phyloP scores from a whole-genome alignment of 1,139 yeast species.

The Saccharomyces hybrid region DNA sequence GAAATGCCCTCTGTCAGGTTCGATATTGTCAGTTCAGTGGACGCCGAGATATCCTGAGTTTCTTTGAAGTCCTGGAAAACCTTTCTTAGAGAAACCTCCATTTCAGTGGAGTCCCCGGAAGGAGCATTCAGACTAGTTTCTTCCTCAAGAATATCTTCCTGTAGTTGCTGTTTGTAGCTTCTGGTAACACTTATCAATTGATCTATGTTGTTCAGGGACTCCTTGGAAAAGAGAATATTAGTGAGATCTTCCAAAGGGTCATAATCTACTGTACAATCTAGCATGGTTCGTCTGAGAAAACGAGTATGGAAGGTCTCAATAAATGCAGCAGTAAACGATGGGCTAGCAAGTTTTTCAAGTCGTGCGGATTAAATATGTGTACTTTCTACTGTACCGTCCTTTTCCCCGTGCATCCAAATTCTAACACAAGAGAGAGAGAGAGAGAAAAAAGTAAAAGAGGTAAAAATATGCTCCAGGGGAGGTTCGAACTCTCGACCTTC shows the following conservation, averaged over 20 bases:
- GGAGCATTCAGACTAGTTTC: no score
- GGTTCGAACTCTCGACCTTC: conserved; percentile 47
- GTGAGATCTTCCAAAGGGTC: conserved; percentile 38
- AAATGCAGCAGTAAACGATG: no score
- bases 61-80: conserved; percentile 36
- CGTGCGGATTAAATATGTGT: no score
- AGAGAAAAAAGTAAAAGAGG: no score
- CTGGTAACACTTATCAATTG: conserved; percentile 37
- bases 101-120: no score
- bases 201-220: conserved; percentile 43
- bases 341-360: no score
- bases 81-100: conserved; percentile 14
- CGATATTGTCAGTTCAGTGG: conserved; percentile 59
- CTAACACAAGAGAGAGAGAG: no score
- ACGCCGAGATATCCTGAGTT: conserved; percentile 44
- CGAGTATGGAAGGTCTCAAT: neutral
- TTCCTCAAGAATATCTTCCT: conserved; percentile 26
- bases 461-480: conserved; percentile 48
- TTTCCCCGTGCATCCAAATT: no score
- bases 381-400: no score
- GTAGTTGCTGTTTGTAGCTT: conserved; percentile 41
- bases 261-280: conserved; percentile 28
- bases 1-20: conserved; percentile 73
- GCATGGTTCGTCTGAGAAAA: conserved; percentile 8
- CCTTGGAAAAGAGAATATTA: conserved; percentile 36